Base-by-base conservation (phyloP, 306 rosid genomes). In the Cucumis cinereus region DNA sequence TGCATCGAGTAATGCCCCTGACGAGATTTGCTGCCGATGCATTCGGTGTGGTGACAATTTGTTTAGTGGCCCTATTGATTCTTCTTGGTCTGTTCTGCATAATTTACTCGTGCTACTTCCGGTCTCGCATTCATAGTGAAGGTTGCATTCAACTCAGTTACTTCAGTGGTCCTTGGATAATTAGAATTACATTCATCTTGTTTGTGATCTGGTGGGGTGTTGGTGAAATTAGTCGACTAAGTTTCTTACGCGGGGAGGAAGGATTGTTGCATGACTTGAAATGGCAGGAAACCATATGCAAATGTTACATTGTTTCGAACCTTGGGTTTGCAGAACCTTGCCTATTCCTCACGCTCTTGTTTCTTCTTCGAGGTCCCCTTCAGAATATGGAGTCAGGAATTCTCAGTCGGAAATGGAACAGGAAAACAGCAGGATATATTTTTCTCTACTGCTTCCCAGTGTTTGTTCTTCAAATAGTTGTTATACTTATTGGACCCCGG, bases 1-100 rank as follows among this genome's bases (percentile, higher is more conserved):
- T 91, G 90, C 71, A 84, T 89, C 87, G 95, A 97, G 98, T 91
- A 90, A 94, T 94, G 98, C 98, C 96, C 97, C 98, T 78, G 98
- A 84, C 96, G 83, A 94, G 95, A 80, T 68, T 86, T 81, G 85
- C 89, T 94, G 91, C 97, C 96, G 98, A 93, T 86, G 96, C 93
- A 85, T 87, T 94, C 89, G 94, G 97, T 91, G 94, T 94, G 96
- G 90, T 91, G 90, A 88, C 97, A 53, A 81, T 94, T 80, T 91
- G 93, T 86, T 87, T 94, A 75, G 98, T 91, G 80, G 89, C 87
- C 77, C 86, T 94, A 82, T 90, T 94, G 83, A 74, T 83, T 88
- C 89, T 90, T 86, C 88, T 91, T 78, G 97, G 96, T 77, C 77
- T 89, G 63, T 80, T 94, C 55, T 94, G 98, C 88, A 85, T 90